Percentiles rank a stretch among this genome's conserved stretches.
Conservation (phyloP, 2,329 filamentous ascomycete species). For the Clarireedia paspali region DNA sequence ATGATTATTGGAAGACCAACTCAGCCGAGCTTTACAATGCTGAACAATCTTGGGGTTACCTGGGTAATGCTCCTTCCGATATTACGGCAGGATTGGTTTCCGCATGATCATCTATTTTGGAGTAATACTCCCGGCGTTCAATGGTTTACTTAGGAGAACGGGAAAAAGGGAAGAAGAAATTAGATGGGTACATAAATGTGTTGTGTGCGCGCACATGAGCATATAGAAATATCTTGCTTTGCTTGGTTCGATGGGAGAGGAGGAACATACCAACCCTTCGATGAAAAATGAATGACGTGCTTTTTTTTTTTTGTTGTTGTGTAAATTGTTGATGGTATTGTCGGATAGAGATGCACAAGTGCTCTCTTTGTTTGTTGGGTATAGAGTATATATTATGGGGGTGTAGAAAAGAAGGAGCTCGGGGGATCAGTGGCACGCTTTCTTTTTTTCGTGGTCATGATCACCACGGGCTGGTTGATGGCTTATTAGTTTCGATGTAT, state of each 20-base stretch:
- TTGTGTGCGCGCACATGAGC: neutral
- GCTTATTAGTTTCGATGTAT: no score
- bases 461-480: no score
- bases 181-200: conserved; percentile 3
- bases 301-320: neutral
- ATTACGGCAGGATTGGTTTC: conserved; percentile 2
- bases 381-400: neutral
- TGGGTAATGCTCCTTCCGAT: conserved; percentile 23
- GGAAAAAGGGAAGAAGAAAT: neutral
- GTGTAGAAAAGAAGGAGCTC: no score
- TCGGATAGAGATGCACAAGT: neutral
- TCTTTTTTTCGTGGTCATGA: no score
- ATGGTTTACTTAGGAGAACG: neutral
- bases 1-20: conserved; percentile 71
- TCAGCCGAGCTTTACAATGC: conserved; percentile 55
- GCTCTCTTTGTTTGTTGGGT: neutral
- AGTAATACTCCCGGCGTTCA: conserved; percentile 2
- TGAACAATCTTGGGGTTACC: conserved; percentile 72
- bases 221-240: neutral
- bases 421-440: no score
- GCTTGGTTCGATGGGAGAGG: neutral
- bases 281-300: neutral
- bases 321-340: neutral
- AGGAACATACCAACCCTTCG: neutral
- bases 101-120: neutral